Evolutionary conservation across 2,329 filamentous ascomycete species (phyloP).

Genomic region (Paracoccidioides lutzii): DNA sequence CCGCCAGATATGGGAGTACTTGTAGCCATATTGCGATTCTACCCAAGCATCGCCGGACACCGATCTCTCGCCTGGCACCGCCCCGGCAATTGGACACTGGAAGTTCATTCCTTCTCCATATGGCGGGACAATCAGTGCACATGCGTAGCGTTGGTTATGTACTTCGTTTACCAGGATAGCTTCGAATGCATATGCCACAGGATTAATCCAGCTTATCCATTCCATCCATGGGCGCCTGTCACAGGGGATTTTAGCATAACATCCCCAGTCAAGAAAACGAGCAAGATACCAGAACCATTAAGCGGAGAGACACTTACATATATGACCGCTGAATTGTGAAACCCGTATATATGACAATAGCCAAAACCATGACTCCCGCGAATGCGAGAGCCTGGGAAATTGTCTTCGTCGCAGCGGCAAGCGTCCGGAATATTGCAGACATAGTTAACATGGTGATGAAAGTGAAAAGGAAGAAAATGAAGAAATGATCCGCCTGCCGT

Average conservation of each 20-base stretch:
- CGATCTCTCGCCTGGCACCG: slow-evolving; percentile 39
- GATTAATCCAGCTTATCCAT: slow-evolving; percentile 56
- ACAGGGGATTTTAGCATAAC: slow-evolving; percentile 8
- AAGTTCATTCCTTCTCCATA: slow-evolving; percentile 38
- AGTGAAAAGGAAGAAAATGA: slow-evolving; percentile 51
- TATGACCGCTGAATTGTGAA: slow-evolving; percentile 43
- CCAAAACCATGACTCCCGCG: slow-evolving; percentile 40
- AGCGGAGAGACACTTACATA: slow-evolving; percentile 11
- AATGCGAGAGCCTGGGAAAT: slow-evolving; percentile 51
- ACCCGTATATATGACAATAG: slow-evolving; percentile 54
- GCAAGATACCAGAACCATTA: neutral
- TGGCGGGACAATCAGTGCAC: slow-evolving; percentile 35
- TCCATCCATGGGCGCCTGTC: slow-evolving; percentile 48
- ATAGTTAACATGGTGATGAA: slow-evolving; percentile 47
- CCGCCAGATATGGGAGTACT: slow-evolving; percentile 47
- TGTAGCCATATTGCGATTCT: slow-evolving; percentile 42
- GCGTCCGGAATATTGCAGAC: slow-evolving; percentile 46
- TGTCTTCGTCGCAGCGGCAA: slow-evolving; percentile 46
- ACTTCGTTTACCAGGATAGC: slow-evolving; percentile 46
- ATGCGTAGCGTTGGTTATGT: slow-evolving; percentile 44
- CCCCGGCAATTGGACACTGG: slow-evolving; percentile 43
- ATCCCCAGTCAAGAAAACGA: neutral
- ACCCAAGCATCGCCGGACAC: slow-evolving; percentile 53
- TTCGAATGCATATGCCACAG: slow-evolving; percentile 53
- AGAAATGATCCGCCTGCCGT: slow-evolving; percentile 38